Evolutionary conservation across 148 eudicot genomes (phyloP).

Genomic region (Rheum nobile): DNA sequence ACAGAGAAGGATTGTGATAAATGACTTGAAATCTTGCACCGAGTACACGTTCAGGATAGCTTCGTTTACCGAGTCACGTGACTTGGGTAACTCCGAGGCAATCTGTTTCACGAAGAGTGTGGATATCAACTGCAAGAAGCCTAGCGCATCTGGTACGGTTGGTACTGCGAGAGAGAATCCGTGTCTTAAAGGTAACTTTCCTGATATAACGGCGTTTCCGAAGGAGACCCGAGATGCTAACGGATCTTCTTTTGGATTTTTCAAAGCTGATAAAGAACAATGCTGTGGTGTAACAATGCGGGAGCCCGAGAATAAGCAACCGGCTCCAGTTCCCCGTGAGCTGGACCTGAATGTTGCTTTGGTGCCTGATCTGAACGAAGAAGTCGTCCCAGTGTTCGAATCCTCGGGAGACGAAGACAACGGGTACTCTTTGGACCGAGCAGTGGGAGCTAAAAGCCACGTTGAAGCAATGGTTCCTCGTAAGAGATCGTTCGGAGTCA

Average conservation of each 20-base stretch:
- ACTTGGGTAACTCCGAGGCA: constrained; percentile 85
- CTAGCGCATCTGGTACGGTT: constrained; percentile 13
- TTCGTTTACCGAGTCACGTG: constrained; percentile 60
- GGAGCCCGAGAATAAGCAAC: constrained; percentile 21
- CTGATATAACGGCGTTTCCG: constrained; percentile 22
- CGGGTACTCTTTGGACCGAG: constrained; percentile 24
- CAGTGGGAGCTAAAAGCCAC: constrained; percentile 24
- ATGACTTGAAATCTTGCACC: constrained; percentile 67
- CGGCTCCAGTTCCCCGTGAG: constrained; percentile 36
- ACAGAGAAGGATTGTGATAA: constrained; percentile 46
- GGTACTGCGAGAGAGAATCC: constrained; percentile 23
- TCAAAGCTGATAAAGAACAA: too few species aligned
- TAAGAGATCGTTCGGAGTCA: constrained; percentile 43
- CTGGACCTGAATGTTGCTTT: constrained; percentile 73
- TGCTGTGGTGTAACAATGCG: constrained; percentile 9
- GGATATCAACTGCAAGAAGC: constrained; percentile 36
- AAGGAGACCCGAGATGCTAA: constrained; percentile 20
- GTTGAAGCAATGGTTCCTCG: constrained; percentile 19
- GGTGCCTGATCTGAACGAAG: constrained; percentile 88
- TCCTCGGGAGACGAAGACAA: constrained; percentile 67
- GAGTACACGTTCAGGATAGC: constrained; percentile 74
- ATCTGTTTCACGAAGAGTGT: constrained; percentile 69
- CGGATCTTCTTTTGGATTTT: constrained; percentile 32
- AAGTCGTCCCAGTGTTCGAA: constrained; percentile 56
- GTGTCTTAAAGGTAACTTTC: constrained; percentile 27